Conservation (phyloP, 805 yeast genomes). For the Candida yuanshanica region DNA sequence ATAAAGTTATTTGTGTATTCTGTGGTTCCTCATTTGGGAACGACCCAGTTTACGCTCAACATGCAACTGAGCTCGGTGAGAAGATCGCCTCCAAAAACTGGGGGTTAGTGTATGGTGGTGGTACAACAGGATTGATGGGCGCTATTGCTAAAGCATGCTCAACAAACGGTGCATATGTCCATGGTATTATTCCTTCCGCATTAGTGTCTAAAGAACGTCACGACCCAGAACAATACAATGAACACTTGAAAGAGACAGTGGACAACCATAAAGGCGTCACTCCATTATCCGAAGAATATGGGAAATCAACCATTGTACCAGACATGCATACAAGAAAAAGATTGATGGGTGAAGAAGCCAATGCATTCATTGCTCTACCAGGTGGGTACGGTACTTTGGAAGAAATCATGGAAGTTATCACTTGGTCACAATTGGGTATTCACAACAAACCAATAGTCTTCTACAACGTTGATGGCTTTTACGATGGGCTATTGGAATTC, state of each 20-base stretch:
- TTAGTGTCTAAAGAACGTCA: conserved; percentile 64
- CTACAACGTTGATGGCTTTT: conserved; percentile 76
- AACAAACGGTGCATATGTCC: conserved; percentile 58
- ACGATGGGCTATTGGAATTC: conserved; percentile 61
- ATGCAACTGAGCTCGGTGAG: conserved; percentile 57
- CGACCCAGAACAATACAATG: conserved; percentile 37
- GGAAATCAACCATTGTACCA: conserved; percentile 71
- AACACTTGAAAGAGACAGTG: conserved; percentile 43
- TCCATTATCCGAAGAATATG: conserved; percentile 53
- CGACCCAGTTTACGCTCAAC: conserved; percentile 39
- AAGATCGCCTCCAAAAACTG: conserved; percentile 52
- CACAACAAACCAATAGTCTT: conserved; percentile 77
- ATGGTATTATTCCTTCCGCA: conserved; percentile 85
- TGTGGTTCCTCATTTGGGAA: conserved; percentile 81
- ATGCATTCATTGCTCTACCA: conserved; percentile 83
- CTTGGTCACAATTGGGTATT: conserved; percentile 88
- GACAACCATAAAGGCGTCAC: conserved; percentile 62
- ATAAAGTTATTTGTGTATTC: conserved; percentile 62
- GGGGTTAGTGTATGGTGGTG: conserved; percentile 88
- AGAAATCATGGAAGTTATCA: conserved; percentile 83
- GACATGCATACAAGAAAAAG: conserved; percentile 90
- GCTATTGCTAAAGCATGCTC: conserved; percentile 53
- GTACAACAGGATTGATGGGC: conserved; percentile 83
- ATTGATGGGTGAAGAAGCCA: conserved; percentile 81
- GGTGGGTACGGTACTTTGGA: conserved; percentile 92